These are phyloP conservation scores for Eustoma russellianum DNA, from an alignment of 257 asterid genomes.

Conservation along the genomic window DNA sequence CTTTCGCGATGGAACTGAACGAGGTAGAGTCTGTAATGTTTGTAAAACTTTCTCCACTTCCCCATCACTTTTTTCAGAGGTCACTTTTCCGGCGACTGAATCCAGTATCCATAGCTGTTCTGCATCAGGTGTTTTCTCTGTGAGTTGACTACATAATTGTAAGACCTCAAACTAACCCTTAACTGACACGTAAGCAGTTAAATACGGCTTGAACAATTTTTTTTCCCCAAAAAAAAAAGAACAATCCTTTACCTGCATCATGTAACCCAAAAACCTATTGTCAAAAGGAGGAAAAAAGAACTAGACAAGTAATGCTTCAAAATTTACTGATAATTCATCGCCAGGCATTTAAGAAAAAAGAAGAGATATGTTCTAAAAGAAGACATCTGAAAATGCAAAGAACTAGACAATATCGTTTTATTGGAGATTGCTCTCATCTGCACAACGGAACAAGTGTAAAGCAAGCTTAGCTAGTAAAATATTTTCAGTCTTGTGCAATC, in stretches of 20 bases:
- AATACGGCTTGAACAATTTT: background rate
- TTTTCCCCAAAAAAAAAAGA: background rate
- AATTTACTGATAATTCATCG: too few relatives aligned
- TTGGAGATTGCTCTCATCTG: too few relatives aligned
- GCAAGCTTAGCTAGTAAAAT: too few relatives aligned
- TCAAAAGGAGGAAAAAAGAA: background rate
- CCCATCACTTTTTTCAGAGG: constrained; percentile 43
- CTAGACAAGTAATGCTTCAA: too few relatives aligned
- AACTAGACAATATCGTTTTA: too few relatives aligned
- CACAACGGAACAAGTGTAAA: too few relatives aligned
- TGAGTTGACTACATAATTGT: constrained; percentile 8
- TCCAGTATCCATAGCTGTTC: constrained; percentile 94
- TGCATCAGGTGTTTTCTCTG: constrained; percentile 37
- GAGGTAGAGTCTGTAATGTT: constrained; percentile 60
- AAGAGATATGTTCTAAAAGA: too few relatives aligned
- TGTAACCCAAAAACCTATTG: too few relatives aligned
- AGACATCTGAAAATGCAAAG: too few relatives aligned
- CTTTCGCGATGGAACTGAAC: constrained; percentile 69
- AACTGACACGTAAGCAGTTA: background rate
- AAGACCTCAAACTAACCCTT: constrained; percentile 1
- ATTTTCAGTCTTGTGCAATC: too few relatives aligned
- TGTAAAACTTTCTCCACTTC: constrained; percentile 86
- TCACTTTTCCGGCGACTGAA: constrained; percentile 81
- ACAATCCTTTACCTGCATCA: background rate
- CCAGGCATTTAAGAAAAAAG: too few relatives aligned